Evolutionary conservation across 148 eudicot genomes (phyloP).

Genomic region (Vaccinium darrowii): DNA sequence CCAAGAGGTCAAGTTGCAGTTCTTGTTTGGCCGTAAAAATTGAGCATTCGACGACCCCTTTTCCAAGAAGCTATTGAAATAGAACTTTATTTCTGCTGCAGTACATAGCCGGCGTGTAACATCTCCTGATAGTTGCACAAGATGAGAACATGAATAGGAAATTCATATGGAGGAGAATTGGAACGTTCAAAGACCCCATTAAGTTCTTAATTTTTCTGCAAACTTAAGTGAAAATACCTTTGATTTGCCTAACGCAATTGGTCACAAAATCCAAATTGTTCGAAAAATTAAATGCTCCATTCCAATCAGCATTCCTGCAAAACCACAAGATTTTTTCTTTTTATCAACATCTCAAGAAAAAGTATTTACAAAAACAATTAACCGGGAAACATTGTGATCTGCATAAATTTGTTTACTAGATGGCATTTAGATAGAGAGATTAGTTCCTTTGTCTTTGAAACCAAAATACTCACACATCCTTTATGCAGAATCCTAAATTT

Average conservation of each 20-base stretch:
- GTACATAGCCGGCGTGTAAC: slow-evolving; percentile 68
- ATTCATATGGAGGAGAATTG: background rate
- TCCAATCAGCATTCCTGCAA: slow-evolving; percentile 68
- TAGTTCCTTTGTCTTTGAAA: background rate
- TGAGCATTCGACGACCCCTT: slow-evolving; percentile 37
- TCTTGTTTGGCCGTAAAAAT: slow-evolving; percentile 68
- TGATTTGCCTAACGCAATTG: slow-evolving; percentile 44
- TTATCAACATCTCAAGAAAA: background rate
- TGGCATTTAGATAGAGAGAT: background rate
- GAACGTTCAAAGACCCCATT: background rate
- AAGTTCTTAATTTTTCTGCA: background rate
- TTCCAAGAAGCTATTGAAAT: slow-evolving; percentile 63
- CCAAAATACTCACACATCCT: slow-evolving; percentile 56
- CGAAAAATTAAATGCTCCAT: slow-evolving; percentile 73
- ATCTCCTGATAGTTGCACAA: slow-evolving; percentile 40
- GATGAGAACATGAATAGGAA: background rate
- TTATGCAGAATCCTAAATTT: slow-evolving; percentile 62
- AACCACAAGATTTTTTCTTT: background rate
- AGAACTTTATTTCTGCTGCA: slow-evolving; percentile 83
- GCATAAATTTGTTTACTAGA: background rate
- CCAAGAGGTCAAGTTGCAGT: slow-evolving; percentile 83
- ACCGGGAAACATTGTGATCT: no score
- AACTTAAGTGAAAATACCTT: slow-evolving; percentile 38
- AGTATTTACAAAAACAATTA: no score
- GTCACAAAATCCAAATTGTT: slow-evolving; percentile 51